These are phyloP conservation scores for Pichia sp. DNA, from an alignment of 1,139 yeast species.

Conservation along the genomic window DNA sequence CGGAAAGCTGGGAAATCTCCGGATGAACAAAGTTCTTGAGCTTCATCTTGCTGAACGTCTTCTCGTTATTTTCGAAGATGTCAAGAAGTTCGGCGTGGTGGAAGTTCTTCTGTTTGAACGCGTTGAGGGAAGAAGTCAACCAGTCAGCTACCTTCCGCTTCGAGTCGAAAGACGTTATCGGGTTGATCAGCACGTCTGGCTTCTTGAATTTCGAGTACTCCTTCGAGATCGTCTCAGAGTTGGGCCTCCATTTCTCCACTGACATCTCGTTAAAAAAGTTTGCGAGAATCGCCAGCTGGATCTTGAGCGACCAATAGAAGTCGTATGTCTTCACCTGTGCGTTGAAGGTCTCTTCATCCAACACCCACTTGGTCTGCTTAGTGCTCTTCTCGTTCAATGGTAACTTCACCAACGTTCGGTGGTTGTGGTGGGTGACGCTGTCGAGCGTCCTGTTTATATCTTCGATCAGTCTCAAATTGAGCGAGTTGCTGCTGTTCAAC, in stretches of 20 bases:
- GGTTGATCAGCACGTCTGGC: conserved; percentile 10
- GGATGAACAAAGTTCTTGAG: conserved; percentile 28
- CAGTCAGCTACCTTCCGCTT: conserved; percentile 6
- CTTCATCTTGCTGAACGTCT: conserved; percentile 28
- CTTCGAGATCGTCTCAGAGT: conserved; percentile 17
- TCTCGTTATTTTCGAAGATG: conserved; percentile 22
- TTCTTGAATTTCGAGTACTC: conserved; percentile 17
- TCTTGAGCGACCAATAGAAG: conserved; percentile 19
- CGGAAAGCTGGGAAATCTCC: conserved; percentile 13
- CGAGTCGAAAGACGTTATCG: conserved; percentile 2
- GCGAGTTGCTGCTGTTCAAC: neutral
- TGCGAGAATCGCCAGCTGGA: conserved; percentile 25
- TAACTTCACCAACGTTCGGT: neutral
- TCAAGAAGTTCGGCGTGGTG: conserved; percentile 11
- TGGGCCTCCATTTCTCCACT: conserved; percentile 19
- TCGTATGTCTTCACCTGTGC: conserved; percentile 19
- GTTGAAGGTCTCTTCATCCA: conserved; percentile 23
- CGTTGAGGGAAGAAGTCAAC: neutral
- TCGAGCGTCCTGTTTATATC: conserved; percentile 3
- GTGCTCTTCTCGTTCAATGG: conserved; percentile 1
- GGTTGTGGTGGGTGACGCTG: neutral
- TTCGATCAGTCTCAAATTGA: neutral
- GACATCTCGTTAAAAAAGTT: conserved; percentile 21
- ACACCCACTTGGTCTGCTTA: conserved; percentile 25
- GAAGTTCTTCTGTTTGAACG: conserved; percentile 6